phyloP scores from a whole-genome alignment of 2,329 filamentous ascomycete genomes.

The Hansfordia pulvinata region DNA sequence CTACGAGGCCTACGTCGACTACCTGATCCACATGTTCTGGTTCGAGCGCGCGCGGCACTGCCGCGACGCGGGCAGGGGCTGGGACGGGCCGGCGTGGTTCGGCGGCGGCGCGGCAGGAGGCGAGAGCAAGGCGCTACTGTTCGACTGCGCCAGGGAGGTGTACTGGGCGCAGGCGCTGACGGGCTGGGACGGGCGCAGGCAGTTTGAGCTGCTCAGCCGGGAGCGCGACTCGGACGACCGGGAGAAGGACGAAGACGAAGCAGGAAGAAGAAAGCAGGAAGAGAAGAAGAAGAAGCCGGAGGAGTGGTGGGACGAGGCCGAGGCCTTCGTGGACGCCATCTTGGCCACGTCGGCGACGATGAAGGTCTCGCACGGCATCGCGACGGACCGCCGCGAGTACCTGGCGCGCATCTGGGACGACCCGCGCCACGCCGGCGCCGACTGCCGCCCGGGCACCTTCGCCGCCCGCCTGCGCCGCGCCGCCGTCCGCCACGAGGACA shows the following conservation, averaged over 20 bases:
- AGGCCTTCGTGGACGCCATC: conserved; percentile 12
- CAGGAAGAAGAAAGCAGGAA: no score
- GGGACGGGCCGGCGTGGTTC: conserved; percentile 1
- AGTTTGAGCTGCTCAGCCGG: conserved; percentile 3
- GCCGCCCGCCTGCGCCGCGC: conserved; percentile 18
- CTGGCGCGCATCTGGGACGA: conserved; percentile 12
- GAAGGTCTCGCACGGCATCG: conserved; percentile 18
- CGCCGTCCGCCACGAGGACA: conserved; percentile 16
- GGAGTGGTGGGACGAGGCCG: conserved; percentile 5
- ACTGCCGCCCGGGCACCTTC: conserved; percentile 15
- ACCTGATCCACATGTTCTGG: conserved; percentile 1
- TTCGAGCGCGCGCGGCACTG: not conserved
- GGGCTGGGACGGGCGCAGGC: conserved; percentile 2
- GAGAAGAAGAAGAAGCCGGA: no score
- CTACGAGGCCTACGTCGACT: not conserved
- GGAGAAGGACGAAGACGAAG: conserved; percentile 2
- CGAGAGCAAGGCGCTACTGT: not conserved
- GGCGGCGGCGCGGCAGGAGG: no score
- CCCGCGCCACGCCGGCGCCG: conserved; percentile 14
- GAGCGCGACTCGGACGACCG: conserved; percentile 3
- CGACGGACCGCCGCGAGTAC: conserved; percentile 9
- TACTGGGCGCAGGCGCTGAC: conserved; percentile 1
- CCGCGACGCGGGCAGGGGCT: not conserved
- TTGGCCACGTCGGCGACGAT: conserved; percentile 15
- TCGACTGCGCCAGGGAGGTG: conserved; percentile 1